These are phyloP conservation scores for Orbilia quercus DNA, from an alignment of 2,329 filamentous ascomycete genomes.

Conservation along the genomic window DNA sequence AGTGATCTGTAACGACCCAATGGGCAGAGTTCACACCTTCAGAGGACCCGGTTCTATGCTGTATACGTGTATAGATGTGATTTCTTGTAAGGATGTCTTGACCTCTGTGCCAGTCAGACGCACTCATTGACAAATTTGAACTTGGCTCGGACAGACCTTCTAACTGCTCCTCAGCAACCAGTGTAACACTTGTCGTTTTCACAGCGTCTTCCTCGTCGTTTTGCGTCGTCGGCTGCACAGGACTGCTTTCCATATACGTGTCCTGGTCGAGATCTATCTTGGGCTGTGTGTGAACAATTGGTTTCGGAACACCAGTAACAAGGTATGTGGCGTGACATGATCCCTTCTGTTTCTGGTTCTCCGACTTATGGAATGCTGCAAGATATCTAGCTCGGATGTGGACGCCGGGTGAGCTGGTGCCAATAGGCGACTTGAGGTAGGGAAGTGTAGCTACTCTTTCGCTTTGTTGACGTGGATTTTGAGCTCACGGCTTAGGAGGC, in stretches of 20 bases:
- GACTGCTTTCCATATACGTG: conserved; percentile 71
- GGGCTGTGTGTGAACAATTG: conserved; percentile 5
- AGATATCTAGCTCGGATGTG: conserved; percentile 84
- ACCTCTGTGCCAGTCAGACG: conserved; percentile 67
- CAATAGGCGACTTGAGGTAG: conserved; percentile 27
- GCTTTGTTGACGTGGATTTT: conserved; percentile 86
- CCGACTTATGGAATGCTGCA: conserved; percentile 71
- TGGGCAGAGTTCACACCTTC: conserved; percentile 66
- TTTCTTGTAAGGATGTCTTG: conserved; percentile 75
- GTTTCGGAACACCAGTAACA: conserved; percentile 72
- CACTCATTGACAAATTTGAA: background rate
- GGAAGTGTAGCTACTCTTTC: conserved; percentile 75
- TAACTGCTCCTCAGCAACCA: conserved; percentile 79
- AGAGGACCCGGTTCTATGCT: conserved; percentile 79
- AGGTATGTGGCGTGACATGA: conserved; percentile 94
- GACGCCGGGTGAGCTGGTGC: conserved; percentile 37
- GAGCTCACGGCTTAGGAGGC: conserved; percentile 81
- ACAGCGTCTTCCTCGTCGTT: conserved; percentile 67
- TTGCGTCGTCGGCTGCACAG: conserved; percentile 67
- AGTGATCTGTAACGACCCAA: conserved; percentile 15
- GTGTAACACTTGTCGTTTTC: conserved; percentile 70
- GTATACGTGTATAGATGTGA: conserved; percentile 86
- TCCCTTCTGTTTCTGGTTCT: conserved; percentile 78
- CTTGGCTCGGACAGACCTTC: conserved; percentile 67
- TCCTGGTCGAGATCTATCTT: conserved; percentile 72